Percentiles rank a stretch among this genome's conserved stretches.
Conservation (phyloP, 2,329 filamentous ascomycete genomes). For the Drechslerella dactyloides region DNA sequence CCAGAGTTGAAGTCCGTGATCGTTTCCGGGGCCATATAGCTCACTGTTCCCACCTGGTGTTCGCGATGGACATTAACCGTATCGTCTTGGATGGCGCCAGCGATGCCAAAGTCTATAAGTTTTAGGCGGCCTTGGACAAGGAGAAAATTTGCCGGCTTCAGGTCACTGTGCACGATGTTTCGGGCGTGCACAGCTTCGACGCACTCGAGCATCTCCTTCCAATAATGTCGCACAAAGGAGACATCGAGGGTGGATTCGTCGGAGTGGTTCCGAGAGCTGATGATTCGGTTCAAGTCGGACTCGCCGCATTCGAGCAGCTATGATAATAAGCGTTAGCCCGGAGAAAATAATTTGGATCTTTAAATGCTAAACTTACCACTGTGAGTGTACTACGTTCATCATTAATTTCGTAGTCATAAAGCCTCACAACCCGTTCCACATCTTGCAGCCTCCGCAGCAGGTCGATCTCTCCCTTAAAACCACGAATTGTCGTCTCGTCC, state of each 20-base stretch:
- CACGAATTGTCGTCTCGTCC: conserved; percentile 80
- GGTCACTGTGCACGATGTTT: conserved; percentile 94
- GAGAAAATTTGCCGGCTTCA: conserved; percentile 97
- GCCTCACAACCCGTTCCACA: conserved; percentile 85
- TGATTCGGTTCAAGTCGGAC: conserved; percentile 84
- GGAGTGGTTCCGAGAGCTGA: conserved; percentile 73
- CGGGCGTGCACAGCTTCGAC: conserved; percentile 84
- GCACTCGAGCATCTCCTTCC: conserved; percentile 99
- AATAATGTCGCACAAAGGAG: conserved; percentile 94
- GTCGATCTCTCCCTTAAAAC: conserved; percentile 95
- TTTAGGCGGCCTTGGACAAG: conserved; percentile 88
- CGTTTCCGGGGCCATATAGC: conserved; percentile 97
- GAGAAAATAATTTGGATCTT: background rate
- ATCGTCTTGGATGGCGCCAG: conserved; percentile 94
- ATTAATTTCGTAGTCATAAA: conserved; percentile 94
- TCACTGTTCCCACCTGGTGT: conserved; percentile 91
- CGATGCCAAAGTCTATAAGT: conserved; percentile 97
- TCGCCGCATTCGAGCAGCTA: conserved; percentile 98
- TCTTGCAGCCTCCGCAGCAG: conserved; percentile 79
- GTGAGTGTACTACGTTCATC: conserved; percentile 86
- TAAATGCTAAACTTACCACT: conserved; percentile 67
- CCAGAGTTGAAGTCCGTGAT: conserved; percentile 81
- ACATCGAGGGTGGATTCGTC: conserved; percentile 81
- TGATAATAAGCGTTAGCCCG: conserved; percentile 17
- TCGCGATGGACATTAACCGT: conserved; percentile 98